phyloP scores from a whole-genome alignment of 352 stramenopile species.

The Blastocystis sp. region DNA sequence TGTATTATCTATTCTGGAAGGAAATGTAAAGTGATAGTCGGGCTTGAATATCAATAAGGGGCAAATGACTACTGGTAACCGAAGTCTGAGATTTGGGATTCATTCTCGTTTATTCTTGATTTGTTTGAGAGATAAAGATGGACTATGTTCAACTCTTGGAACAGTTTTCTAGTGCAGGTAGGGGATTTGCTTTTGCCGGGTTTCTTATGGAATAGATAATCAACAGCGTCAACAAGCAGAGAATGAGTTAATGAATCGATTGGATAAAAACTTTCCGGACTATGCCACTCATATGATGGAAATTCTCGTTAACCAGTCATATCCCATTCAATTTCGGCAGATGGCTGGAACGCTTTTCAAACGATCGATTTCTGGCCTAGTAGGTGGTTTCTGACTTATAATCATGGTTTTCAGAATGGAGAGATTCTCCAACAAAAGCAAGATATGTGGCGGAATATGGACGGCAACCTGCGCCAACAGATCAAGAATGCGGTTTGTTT shows the following conservation, averaged over 20 bases:
- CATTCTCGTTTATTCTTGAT: background rate
- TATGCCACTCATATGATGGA: slow-evolving; percentile 32
- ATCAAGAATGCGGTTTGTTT: background rate
- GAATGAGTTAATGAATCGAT: background rate
- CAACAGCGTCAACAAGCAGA: slow-evolving; percentile 13
- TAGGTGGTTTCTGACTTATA: background rate
- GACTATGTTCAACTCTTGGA: slow-evolving; percentile 16
- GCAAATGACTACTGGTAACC: background rate
- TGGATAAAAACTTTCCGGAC: background rate
- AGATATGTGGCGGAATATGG: background rate
- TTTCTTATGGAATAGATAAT: slow-evolving; percentile 9
- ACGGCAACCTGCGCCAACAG: background rate
- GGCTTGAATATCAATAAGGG: background rate
- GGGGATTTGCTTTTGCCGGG: background rate
- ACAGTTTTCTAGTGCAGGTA: slow-evolving; percentile 3
- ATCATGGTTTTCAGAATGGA: background rate
- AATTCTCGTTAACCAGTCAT: background rate
- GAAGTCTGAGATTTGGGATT: background rate
- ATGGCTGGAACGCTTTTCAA: slow-evolving; percentile 39
- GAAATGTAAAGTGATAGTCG: too few species aligned
- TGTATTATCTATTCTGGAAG: too few species aligned
- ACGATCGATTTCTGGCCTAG: slow-evolving; percentile 8
- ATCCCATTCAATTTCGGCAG: background rate
- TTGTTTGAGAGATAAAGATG: background rate
- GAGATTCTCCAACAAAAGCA: slow-evolving; percentile 12